Percentiles rank a stretch among this genome's conserved stretches.
These are phyloP conservation scores for Halteria grandinella DNA, from an alignment of 73 alveolate species.

Conservation along the genomic window DNA sequence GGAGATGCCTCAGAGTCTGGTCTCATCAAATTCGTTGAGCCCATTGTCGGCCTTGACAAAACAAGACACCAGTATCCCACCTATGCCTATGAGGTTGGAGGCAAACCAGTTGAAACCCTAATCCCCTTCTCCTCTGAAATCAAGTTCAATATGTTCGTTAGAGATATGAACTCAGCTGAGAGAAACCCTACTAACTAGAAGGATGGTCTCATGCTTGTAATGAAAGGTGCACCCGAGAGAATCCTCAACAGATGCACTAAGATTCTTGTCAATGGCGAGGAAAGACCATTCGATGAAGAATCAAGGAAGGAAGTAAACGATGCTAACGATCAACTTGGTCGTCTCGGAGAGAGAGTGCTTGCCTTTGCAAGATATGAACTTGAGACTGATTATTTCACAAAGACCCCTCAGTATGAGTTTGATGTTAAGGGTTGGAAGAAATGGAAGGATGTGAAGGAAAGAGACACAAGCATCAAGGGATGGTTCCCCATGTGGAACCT, in stretches of 20 bases:
- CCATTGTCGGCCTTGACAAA: constrained; percentile 69
- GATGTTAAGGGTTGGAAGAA: constrained; percentile 43
- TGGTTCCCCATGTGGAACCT: constrained; percentile 73
- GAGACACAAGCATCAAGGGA: background rate
- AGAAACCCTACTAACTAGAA: constrained; percentile 1
- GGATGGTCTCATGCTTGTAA: constrained; percentile 64
- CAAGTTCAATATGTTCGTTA: constrained; percentile 47
- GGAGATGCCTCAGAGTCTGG: constrained; percentile 97
- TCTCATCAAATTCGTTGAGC: constrained; percentile 90
- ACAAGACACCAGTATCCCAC: constrained; percentile 48
- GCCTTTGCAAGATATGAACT: constrained; percentile 78
- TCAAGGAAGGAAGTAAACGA: constrained; percentile 57
- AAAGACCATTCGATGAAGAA: constrained; percentile 42
- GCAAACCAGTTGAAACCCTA: constrained; percentile 14
- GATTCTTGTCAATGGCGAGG: constrained; percentile 50
- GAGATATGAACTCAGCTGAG: constrained; percentile 19
- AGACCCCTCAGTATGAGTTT: constrained; percentile 3
- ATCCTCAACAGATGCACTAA: constrained; percentile 84
- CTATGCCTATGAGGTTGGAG: constrained; percentile 34
- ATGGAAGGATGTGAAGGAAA: constrained; percentile 7
- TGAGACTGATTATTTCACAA: constrained; percentile 52
- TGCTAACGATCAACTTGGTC: constrained; percentile 80
- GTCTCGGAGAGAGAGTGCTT: constrained; percentile 88
- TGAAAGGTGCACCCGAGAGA: constrained; percentile 99
- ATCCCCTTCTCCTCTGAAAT: constrained; percentile 57